A percentile compares a stretch with the other conserved stretches of the same genome.
These are phyloP conservation scores for Claviceps monticola DNA, from an alignment of 2,329 filamentous ascomycete genomes.

Conservation along the genomic window DNA sequence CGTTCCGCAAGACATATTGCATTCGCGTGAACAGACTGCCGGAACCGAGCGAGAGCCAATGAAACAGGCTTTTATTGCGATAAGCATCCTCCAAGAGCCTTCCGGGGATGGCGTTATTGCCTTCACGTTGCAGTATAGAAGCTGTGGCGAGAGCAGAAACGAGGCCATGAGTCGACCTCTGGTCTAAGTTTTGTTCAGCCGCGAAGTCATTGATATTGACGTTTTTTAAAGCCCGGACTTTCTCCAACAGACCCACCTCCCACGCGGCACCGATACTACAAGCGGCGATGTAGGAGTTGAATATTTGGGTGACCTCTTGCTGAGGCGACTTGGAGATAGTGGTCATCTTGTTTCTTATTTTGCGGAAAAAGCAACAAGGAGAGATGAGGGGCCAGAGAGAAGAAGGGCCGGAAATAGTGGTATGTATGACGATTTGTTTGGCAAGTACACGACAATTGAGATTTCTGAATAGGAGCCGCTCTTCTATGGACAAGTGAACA, in stretches of 20 bases:
- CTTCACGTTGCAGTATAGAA: not conserved
- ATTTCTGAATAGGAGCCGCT: too few relatives aligned
- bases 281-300: conserved; percentile 7
- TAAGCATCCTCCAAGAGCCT: conserved; percentile 4
- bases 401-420: too few relatives aligned
- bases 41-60: conserved; percentile 8
- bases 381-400: too few relatives aligned
- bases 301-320: conserved; percentile 11
- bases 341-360: not conserved
- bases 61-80: conserved; percentile 4
- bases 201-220: not conserved
- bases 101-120: not conserved
- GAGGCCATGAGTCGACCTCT: not conserved
- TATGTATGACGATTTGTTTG: too few relatives aligned
- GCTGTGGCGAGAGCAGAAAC: not conserved
- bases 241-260: conserved; percentile 6
- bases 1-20: conserved; percentile 6
- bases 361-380: not conserved
- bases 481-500: too few relatives aligned
- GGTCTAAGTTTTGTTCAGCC: not conserved
- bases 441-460: too few relatives aligned
- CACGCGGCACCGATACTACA: conserved; percentile 4
- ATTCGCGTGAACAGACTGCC: conserved; percentile 6
- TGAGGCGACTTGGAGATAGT: not conserved
- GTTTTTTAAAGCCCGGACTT: not conserved